A percentile compares a stretch with the other conserved stretches of the same genome.
phyloP scores from a whole-genome alignment of 805 yeast species.

The Wickerhamomyces pijperi region DNA sequence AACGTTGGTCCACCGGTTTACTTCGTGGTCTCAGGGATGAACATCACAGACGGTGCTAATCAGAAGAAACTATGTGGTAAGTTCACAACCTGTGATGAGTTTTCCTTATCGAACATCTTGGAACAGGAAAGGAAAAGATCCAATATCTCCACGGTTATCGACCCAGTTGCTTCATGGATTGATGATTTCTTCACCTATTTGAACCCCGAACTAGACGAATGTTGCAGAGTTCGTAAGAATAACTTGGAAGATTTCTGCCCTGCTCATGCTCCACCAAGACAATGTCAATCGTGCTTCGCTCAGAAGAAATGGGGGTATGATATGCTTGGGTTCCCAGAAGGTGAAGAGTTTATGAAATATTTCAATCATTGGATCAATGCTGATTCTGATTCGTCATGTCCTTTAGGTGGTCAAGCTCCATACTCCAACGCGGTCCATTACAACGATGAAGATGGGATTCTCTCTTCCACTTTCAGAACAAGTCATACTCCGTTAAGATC shows the following conservation, averaged over 20 bases:
- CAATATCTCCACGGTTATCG: constrained; percentile 52
- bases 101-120: constrained; percentile 66
- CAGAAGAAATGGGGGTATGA: constrained; percentile 54
- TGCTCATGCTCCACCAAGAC: constrained; percentile 54
- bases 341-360: constrained; percentile 56
- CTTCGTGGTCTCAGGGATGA: constrained; percentile 62
- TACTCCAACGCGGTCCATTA: constrained; percentile 50
- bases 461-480: constrained; percentile 64
- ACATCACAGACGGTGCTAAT: constrained; percentile 44
- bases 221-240: constrained; percentile 63
- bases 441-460: constrained; percentile 30
- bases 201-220: constrained; percentile 76
- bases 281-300: constrained; percentile 64
- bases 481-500: constrained; percentile 72
- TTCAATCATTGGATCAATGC: constrained; percentile 75
- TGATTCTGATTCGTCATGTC: constrained; percentile 76
- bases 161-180: constrained; percentile 86
- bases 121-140: constrained; percentile 77
- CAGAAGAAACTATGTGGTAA: constrained; percentile 82
- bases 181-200: constrained; percentile 85
- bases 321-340: constrained; percentile 79
- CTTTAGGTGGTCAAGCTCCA: constrained; percentile 92
- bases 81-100: constrained; percentile 73
- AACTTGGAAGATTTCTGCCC: constrained; percentile 43
- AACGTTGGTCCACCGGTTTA: constrained; percentile 90